Evolutionary conservation across 2,329 filamentous ascomycete species (phyloP).

Genomic region (Cytospora schulzeri): DNA sequence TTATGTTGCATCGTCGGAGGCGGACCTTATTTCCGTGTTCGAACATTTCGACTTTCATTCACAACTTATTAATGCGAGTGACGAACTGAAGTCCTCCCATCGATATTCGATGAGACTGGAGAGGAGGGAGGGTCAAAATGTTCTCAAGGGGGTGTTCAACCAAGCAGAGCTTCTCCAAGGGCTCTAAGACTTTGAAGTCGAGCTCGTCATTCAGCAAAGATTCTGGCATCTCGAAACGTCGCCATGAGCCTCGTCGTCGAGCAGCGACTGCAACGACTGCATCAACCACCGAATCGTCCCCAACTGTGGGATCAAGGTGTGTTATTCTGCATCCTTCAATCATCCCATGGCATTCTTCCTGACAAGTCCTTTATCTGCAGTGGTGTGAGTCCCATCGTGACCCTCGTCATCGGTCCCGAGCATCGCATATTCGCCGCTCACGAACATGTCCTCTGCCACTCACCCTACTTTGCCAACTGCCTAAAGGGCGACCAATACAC

Average conservation of each 20-base stretch:
- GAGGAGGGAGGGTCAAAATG: constrained; percentile 41
- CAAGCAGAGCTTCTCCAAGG: constrained; percentile 56
- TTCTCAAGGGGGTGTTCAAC: constrained; percentile 46
- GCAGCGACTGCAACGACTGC: constrained; percentile 50
- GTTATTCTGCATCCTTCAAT: constrained; percentile 27
- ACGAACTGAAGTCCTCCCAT: background rate
- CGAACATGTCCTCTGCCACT: constrained; percentile 78
- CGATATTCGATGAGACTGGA: constrained; percentile 14
- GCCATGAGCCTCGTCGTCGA: constrained; percentile 53
- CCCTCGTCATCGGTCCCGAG: constrained; percentile 76
- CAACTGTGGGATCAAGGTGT: constrained; percentile 47
- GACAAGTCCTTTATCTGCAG: constrained; percentile 38
- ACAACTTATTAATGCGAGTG: background rate
- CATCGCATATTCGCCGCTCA: constrained; percentile 90
- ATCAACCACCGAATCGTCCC: constrained; percentile 40
- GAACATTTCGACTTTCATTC: background rate
- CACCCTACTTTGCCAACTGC: constrained; percentile 74
- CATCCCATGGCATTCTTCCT: constrained; percentile 5
- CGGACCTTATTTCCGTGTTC: background rate
- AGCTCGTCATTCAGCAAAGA: constrained; percentile 59
- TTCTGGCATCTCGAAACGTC: constrained; percentile 55
- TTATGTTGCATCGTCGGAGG: background rate
- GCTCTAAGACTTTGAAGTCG: constrained; percentile 52
- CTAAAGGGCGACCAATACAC: constrained; percentile 66
- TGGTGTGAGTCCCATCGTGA: constrained; percentile 69